Evolutionary conservation across 257 asterid genomes (phyloP).

Genomic region (Coffea eugenioides): DNA sequence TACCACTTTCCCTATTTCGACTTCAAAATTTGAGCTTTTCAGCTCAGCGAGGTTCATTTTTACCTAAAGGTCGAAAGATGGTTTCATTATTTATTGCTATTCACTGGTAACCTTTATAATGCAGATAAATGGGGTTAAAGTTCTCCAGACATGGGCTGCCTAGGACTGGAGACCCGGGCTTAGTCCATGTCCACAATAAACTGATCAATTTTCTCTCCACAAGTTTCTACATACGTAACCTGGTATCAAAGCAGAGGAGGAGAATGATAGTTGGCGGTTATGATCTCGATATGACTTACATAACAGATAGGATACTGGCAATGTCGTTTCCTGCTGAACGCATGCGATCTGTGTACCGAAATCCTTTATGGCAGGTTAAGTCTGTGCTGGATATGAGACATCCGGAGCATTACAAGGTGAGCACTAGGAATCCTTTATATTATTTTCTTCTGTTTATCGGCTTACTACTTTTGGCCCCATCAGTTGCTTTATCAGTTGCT

Average conservation of each 20-base stretch:
- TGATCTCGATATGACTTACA: conserved; percentile 86
- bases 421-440: background rate
- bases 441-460: background rate
- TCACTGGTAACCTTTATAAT: background rate
- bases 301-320: conserved; percentile 61
- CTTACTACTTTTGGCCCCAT: background rate
- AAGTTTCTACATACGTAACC: conserved; percentile 54
- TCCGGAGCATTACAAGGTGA: conserved; percentile 68
- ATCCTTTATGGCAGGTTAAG: conserved; percentile 89
- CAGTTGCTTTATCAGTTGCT: background rate
- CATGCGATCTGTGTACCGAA: conserved; percentile 75
- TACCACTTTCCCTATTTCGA: background rate
- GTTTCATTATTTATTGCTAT: background rate
- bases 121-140: conserved; percentile 59
- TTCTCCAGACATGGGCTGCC: conserved; percentile 41
- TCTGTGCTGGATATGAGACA: conserved; percentile 74
- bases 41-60: background rate
- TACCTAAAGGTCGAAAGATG: background rate
- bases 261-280: conserved; percentile 78
- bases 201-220: conserved; percentile 43
- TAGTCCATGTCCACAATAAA: conserved; percentile 26
- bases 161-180: conserved; percentile 14
- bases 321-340: conserved; percentile 87
- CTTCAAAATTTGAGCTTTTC: background rate
- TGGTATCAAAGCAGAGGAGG: conserved; percentile 71